Conservation (phyloP, 1,284 basidiomycete species). For the Cutaneotrichosporon cyanovorans region DNA sequence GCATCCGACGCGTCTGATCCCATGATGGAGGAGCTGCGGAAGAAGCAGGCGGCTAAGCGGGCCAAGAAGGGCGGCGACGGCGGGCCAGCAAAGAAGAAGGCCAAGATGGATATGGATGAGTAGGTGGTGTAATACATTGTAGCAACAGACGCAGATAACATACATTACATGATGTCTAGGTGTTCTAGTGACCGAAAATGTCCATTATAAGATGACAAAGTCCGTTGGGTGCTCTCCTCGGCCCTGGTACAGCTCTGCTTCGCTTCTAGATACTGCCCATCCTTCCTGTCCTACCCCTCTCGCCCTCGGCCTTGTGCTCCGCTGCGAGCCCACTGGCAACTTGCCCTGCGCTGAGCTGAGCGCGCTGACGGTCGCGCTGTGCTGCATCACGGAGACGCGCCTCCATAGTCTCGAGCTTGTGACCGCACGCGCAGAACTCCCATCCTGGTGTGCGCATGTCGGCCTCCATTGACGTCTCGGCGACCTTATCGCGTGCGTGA, state of each 20-base stretch:
- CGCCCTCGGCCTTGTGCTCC: slow-evolving; percentile 3
- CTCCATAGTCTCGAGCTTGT: slow-evolving; percentile 27
- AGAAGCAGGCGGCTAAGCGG: slow-evolving; percentile 53
- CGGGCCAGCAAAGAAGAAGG: slow-evolving; percentile 33
- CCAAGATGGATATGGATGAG: slow-evolving; percentile 26
- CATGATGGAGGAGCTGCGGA: slow-evolving; percentile 62
- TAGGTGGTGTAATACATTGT: not conserved
- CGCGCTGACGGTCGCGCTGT: not conserved
- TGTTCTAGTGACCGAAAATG: too few species aligned
- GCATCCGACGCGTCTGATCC: slow-evolving; percentile 50
- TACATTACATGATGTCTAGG: too few species aligned
- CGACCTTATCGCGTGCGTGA: slow-evolving; percentile 1
- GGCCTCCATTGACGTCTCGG: not conserved
- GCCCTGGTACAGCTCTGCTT: not conserved
- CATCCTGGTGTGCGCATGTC: slow-evolving; percentile 6
- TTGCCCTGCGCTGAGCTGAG: not conserved
- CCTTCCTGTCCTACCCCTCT: slow-evolving; percentile 1
- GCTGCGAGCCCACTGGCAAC: not conserved
- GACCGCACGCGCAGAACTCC: slow-evolving; percentile 29
- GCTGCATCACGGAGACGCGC: slow-evolving; percentile 16
- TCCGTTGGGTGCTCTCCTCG: too few species aligned
- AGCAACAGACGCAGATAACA: not conserved
- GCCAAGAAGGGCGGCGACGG: slow-evolving; percentile 42
- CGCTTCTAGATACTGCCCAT: not conserved
- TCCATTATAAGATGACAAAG: not conserved